Percentiles rank a stretch among this genome's conserved stretches.
Conservation (phyloP, 495 filamentous ascomycete species). For the Hyphodiscus hymeniophilus region DNA sequence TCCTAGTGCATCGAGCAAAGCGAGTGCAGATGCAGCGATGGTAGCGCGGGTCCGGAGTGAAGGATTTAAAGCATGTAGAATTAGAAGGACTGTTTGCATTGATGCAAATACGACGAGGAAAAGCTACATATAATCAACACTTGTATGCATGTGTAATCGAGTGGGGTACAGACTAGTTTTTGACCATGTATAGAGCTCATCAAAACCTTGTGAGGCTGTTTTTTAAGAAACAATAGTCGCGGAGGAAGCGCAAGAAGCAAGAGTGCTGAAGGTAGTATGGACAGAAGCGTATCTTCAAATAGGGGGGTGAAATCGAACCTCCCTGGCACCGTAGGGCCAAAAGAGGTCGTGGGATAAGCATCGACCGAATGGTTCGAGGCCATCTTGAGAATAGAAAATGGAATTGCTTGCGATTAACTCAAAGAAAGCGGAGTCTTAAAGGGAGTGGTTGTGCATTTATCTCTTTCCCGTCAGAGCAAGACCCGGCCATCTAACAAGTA, state of each 20-base stretch:
- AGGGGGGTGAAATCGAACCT: constrained; percentile 53
- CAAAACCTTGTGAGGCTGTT: constrained; percentile 37
- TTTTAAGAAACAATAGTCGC: constrained; percentile 37
- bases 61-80: constrained; percentile 3
- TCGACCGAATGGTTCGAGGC: neutral
- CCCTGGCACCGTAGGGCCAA: neutral
- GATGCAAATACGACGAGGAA: constrained; percentile 13
- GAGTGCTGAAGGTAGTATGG: constrained; percentile 38
- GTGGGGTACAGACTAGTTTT: constrained; percentile 35
- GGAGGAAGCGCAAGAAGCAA: constrained; percentile 40
- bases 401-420: too few species aligned
- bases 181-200: constrained; percentile 13
- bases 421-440: too few species aligned
- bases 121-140: constrained; percentile 7
- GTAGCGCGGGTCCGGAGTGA: constrained; percentile 8
- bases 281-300: constrained; percentile 50
- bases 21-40: constrained; percentile 7
- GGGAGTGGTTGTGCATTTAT: too few species aligned
- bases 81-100: constrained; percentile 11
- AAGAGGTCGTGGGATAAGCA: neutral
- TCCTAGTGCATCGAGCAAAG: constrained; percentile 13
- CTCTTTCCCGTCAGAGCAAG: too few species aligned
- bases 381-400: neutral
- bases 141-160: constrained; percentile 27
- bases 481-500: too few species aligned